Conservation (phyloP, 1,284 basidiomycete species). For the Ganoderma leucocontextum region DNA sequence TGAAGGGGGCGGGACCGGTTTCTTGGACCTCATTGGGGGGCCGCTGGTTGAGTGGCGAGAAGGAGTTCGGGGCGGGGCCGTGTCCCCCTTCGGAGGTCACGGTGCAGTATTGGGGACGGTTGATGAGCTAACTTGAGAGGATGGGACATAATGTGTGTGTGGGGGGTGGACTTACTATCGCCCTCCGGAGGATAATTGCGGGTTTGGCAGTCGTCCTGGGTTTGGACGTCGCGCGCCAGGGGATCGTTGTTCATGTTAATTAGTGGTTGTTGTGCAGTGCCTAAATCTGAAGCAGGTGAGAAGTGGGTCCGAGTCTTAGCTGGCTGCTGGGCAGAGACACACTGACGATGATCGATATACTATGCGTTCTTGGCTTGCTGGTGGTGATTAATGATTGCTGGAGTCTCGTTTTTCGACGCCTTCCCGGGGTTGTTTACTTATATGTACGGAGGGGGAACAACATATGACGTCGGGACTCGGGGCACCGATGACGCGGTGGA, state of each 20-base stretch:
- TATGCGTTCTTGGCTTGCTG: too few species aligned
- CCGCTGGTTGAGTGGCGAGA: conserved; percentile 29
- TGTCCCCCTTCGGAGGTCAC: conserved; percentile 47
- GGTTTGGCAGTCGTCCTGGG: conserved; percentile 36
- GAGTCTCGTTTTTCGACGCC: too few species aligned
- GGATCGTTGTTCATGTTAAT: not conserved
- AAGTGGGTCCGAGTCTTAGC: too few species aligned
- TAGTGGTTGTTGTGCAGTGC: not conserved
- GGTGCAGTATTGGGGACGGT: not conserved
- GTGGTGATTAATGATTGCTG: too few species aligned
- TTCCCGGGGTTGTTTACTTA: too few species aligned
- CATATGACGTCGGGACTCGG: too few species aligned
- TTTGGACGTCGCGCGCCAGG: not conserved
- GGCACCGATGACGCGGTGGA: too few species aligned
- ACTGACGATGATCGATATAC: too few species aligned
- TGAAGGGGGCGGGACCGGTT: not conserved
- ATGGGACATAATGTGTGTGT: not conserved
- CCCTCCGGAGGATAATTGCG: conserved; percentile 42
- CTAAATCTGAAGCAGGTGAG: too few species aligned
- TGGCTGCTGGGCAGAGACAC: too few species aligned
- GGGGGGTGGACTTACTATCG: conserved; percentile 41
- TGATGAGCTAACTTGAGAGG: not conserved
- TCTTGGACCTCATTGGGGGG: conserved; percentile 27
- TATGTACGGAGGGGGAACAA: too few species aligned
- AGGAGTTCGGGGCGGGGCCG: conserved; percentile 38